Base-by-base conservation (phyloP, 2,329 filamentous ascomycete species). In the Myriangium duriaei region DNA sequence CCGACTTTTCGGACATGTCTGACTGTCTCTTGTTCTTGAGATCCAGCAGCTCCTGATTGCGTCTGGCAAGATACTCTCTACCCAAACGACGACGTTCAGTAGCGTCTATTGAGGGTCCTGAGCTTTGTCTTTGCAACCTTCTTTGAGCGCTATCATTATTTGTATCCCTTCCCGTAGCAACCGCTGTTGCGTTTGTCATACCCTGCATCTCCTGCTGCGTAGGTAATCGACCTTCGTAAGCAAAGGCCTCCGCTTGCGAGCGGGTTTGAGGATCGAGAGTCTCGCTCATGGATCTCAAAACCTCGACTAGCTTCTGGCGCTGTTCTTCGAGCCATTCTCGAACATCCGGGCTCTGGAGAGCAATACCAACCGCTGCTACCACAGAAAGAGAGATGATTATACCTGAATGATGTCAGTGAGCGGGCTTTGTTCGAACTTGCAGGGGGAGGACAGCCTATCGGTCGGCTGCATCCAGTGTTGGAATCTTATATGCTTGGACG, bases 361-460 rank as follows among this genome's bases (percentile, higher is more conserved):
- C 74, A 35, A 77, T 66, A 10, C 73, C 70, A 12, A 75, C 72
- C 43, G 74, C 74, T 37, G 77, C 67, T 40, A 78, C 61, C 29
- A 78, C 64, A 30, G 70, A 70, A 45, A 75, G 67, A 33, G 71
- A 72, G 47, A 79, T 69, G 45, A 79, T 71, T 46, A 77, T 65
- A 51, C 74, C 74, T 78, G 54, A 39, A 41, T 51, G 40, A n/a
- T 16, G 15, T n/a, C 5, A 17, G 21, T n/a, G n/a, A n/a, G n/a
- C n/a, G n/a, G n/a, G n/a, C n/a, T n/a, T n/a, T n/a, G n/a, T n/a
- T n/a, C n/a, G n/a, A n/a, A n/a, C n/a, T n/a, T n/a, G n/a, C n/a
- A n/a, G n/a, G n/a, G n/a, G n/a, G n/a, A n/a, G n/a, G n/a, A n/a
- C n/a, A n/a, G n/a, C n/a, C n/a, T n/a, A n/a, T n/a, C n/a, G n/a